These are phyloP conservation scores for Cylindrotheca closterium DNA, from an alignment of 108 stramenopile species.

Conservation along the genomic window DNA sequence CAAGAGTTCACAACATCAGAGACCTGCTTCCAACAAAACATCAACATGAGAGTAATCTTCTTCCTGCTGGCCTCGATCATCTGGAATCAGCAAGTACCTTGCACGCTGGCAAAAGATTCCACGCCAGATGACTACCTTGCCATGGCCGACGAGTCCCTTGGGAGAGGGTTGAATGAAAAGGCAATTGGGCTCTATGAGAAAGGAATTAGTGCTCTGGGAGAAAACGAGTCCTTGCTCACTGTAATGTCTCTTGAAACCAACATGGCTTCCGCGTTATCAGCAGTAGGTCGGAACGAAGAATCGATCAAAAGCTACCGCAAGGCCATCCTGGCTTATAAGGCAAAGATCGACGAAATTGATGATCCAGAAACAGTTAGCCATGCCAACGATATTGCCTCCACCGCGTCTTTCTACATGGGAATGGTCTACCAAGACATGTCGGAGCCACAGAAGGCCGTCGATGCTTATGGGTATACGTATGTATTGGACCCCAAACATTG, in stretches of 20 bases:
- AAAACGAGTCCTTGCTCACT: slow-evolving; percentile 34
- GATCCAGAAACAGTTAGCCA: slow-evolving; percentile 15
- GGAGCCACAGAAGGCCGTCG: slow-evolving; percentile 23
- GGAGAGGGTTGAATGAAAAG: slow-evolving; percentile 11
- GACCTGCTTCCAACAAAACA: not conserved
- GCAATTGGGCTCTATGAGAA: slow-evolving; percentile 33
- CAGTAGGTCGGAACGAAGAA: slow-evolving; percentile 27
- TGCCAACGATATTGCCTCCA: slow-evolving; percentile 42
- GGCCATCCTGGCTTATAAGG: slow-evolving; percentile 28
- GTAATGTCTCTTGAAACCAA: slow-evolving; percentile 54
- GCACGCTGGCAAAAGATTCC: not conserved
- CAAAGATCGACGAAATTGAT: slow-evolving; percentile 26
- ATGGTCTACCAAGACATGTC: slow-evolving; percentile 65
- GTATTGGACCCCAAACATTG: slow-evolving; percentile 63
- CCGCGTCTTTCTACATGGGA: slow-evolving; percentile 59
- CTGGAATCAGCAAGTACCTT: not conserved
- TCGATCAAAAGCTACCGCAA: slow-evolving; percentile 26
- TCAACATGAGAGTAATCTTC: not conserved
- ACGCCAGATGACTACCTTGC: slow-evolving; percentile 28
- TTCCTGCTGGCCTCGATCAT: not conserved
- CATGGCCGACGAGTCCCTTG: slow-evolving; percentile 12
- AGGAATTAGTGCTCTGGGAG: slow-evolving; percentile 20
- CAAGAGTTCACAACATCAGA: too few relatives aligned
- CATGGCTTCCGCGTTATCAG: slow-evolving; percentile 46
- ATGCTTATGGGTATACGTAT: slow-evolving; percentile 51